Conservation (phyloP, 495 filamentous ascomycete species). For the Lentithecium fluviatile region DNA sequence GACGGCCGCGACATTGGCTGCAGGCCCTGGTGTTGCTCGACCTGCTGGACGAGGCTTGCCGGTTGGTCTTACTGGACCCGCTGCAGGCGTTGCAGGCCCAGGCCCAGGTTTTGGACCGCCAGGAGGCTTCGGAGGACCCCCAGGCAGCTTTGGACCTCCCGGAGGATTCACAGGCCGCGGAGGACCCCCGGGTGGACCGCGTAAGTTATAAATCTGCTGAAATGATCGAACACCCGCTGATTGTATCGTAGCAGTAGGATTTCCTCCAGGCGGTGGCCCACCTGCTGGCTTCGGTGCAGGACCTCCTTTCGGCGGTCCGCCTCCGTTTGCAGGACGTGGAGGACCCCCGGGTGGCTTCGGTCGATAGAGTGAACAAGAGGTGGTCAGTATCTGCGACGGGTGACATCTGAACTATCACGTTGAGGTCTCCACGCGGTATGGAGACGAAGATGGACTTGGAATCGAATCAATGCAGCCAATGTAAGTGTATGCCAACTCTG, state of each 20-base stretch:
- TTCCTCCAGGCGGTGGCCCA: constrained; percentile 43
- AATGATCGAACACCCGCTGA: not conserved
- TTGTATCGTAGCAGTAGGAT: constrained; percentile 41
- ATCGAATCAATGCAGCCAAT: too few relatives aligned
- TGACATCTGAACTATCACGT: too few relatives aligned
- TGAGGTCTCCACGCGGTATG: too few relatives aligned
- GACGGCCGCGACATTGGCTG: constrained; percentile 60
- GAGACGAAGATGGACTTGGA: too few relatives aligned
- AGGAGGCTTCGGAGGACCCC: constrained; percentile 73
- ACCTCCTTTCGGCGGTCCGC: constrained; percentile 66
- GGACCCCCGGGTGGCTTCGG: constrained; percentile 62
- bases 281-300: constrained; percentile 20
- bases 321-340: constrained; percentile 60
- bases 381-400: not conserved
- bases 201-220: constrained; percentile 48
- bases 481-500: too few relatives aligned
- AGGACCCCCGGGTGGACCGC: constrained; percentile 59
- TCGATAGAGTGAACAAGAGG: constrained; percentile 39
- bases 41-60: constrained; percentile 91
- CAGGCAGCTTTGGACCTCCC: constrained; percentile 55
- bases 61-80: constrained; percentile 82
- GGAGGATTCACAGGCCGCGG: constrained; percentile 74
- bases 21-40: constrained; percentile 87
- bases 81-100: constrained; percentile 81
- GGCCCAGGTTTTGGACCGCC: constrained; percentile 62